Percentiles rank a stretch among this genome's conserved stretches.
phyloP scores from a whole-genome alignment of 2,329 filamentous ascomycete genomes.

The Aureobasidium sp. region DNA sequence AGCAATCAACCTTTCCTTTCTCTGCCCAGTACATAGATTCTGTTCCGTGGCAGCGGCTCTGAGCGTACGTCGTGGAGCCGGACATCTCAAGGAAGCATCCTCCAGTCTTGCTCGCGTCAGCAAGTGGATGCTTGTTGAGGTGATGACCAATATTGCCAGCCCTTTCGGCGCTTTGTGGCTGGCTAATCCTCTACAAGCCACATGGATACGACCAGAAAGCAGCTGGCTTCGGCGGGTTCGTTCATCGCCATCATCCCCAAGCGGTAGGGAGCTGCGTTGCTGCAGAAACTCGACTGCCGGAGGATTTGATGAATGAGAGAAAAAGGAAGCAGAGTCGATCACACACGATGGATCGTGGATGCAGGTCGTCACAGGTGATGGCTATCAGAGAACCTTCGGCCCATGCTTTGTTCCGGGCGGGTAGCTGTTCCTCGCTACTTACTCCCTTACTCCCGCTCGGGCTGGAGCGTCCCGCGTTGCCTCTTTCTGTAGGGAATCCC shows the following conservation, averaged over 20 bases:
- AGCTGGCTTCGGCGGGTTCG: neutral
- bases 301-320: neutral
- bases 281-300: neutral
- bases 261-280: neutral
- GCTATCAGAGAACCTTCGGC: slow-evolving; percentile 9
- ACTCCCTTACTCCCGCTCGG: slow-evolving; percentile 12
- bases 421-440: slow-evolving; percentile 4
- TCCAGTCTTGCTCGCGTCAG: slow-evolving; percentile 5
- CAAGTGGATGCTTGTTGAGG: neutral
- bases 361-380: slow-evolving; percentile 10
- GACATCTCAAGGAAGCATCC: neutral
- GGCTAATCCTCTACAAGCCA: slow-evolving; percentile 2
- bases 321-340: slow-evolving; percentile 4
- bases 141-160: neutral
- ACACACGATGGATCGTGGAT: neutral
- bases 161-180: neutral
- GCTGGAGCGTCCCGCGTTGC: slow-evolving; percentile 15
- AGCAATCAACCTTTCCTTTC: slow-evolving; percentile 26
- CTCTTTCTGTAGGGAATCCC: neutral
- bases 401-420: slow-evolving; percentile 10
- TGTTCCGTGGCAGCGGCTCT: neutral
- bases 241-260: neutral
- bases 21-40: slow-evolving; percentile 1
- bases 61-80: neutral
- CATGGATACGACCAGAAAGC: neutral